A percentile compares a stretch with the other conserved stretches of the same genome.
phyloP scores from a whole-genome alignment of 2,329 filamentous ascomycete species.

The Cladosporium oxysporum region DNA sequence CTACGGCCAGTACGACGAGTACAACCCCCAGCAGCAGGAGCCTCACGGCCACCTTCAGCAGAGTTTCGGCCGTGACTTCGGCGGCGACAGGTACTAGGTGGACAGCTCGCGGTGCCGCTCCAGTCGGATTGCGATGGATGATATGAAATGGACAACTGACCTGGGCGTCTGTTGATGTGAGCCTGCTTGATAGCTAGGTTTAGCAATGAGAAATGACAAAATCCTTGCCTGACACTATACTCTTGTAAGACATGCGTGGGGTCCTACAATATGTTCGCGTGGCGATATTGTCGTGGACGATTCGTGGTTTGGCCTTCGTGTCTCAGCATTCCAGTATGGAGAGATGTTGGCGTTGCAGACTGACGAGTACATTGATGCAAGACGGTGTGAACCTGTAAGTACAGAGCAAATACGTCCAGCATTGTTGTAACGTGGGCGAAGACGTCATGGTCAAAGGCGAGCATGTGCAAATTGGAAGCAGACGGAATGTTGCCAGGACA shows the following conservation, averaged over 20 bases:
- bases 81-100: slow-evolving; percentile 10
- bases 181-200: neutral
- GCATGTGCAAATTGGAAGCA: too few species aligned
- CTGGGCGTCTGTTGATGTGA: neutral
- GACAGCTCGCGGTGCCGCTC: neutral
- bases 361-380: neutral
- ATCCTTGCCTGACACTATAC: neutral
- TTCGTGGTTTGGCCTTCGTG: neutral
- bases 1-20: slow-evolving; percentile 47
- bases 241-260: neutral
- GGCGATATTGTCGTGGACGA: neutral
- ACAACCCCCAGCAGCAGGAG: slow-evolving; percentile 47
- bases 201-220: slow-evolving; percentile 1
- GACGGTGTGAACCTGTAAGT: too few species aligned
- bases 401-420: neutral
- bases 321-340: neutral
- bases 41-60: slow-evolving; percentile 38
- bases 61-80: slow-evolving; percentile 17
- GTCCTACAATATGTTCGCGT: neutral
- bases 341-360: neutral
- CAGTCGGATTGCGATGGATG: neutral
- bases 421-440: neutral
- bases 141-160: neutral
- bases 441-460: neutral
- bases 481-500: neutral